phyloP scores from a whole-genome alignment of 2,329 filamentous ascomycete species.

The Sclerotinia sclerotiorum region DNA sequence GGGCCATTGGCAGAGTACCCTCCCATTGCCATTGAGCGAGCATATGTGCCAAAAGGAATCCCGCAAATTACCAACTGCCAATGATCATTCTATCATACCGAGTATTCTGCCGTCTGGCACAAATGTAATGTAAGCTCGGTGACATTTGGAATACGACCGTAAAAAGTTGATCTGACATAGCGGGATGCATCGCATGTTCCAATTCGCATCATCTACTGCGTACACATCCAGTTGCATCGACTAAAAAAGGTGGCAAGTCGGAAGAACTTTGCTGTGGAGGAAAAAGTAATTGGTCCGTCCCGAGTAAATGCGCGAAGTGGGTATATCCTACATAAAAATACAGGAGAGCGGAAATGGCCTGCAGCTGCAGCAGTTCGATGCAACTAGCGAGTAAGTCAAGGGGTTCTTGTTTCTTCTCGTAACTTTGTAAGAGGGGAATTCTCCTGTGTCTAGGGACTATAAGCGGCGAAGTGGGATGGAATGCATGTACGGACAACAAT shows the following conservation, averaged over 20 bases:
- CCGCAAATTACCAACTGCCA: conserved; percentile 1
- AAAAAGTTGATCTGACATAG: conserved; percentile 14
- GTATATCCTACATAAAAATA: conserved; percentile 6
- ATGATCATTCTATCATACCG: conserved; percentile 1
- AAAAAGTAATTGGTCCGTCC: conserved; percentile 2
- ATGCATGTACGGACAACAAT: conserved; percentile 17
- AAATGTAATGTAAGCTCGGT: conserved; percentile 4
- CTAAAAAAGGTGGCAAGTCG: conserved; percentile 11
- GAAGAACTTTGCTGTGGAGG: background rate
- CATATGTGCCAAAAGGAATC: conserved; percentile 7
- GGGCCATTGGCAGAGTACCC: background rate
- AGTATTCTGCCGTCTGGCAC: conserved; percentile 8
- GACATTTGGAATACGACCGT: conserved; percentile 14
- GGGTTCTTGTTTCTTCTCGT: background rate
- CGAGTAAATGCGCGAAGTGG: conserved; percentile 7
- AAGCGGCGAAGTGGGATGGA: conserved; percentile 18
- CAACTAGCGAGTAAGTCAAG: conserved; percentile 23
- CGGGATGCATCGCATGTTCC: conserved; percentile 1
- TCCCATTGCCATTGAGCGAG: conserved; percentile 8
- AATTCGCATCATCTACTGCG: conserved; percentile 14
- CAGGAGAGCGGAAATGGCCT: conserved; percentile 14
- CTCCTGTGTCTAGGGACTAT: conserved; percentile 1
- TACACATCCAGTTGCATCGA: background rate
- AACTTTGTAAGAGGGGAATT: background rate
- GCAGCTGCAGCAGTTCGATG: conserved; percentile 13